Evolutionary conservation across 441 rosid species (phyloP).

Genomic region (Pelargonium exstipulatum): DNA sequence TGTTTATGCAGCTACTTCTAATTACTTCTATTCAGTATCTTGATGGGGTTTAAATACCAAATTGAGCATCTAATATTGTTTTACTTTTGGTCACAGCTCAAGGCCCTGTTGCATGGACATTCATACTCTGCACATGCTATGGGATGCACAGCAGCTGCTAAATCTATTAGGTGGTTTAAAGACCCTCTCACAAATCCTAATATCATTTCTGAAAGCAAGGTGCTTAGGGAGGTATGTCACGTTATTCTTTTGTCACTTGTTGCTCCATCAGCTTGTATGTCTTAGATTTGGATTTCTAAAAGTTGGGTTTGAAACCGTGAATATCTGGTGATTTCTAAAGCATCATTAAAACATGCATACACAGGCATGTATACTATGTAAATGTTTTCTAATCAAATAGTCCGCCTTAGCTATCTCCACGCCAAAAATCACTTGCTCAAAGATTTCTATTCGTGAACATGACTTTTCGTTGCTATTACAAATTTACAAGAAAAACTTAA

Average conservation of each 20-base stretch:
- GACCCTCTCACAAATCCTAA: slow-evolving; percentile 69
- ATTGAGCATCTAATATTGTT: slow-evolving; percentile 8
- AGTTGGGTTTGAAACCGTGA: no score
- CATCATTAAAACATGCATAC: no score
- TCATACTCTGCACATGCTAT: slow-evolving; percentile 91
- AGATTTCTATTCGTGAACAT: neutral
- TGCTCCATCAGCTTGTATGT: neutral
- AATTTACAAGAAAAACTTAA: neutral
- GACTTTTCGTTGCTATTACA: neutral
- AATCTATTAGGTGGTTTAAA: slow-evolving; percentile 80
- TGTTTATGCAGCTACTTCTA: slow-evolving; percentile 4
- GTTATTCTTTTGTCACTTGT: neutral
- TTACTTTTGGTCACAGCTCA: slow-evolving; percentile 51
- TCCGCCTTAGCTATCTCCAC: neutral
- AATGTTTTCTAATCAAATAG: neutral
- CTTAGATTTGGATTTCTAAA: no score
- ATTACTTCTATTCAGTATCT: neutral
- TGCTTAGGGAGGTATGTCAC: slow-evolving; percentile 63
- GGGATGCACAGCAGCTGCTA: slow-evolving; percentile 87
- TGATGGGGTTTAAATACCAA: slow-evolving; percentile 2
- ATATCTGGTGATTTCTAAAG: no score
- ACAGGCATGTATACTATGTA: neutral
- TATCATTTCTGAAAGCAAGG: slow-evolving; percentile 39
- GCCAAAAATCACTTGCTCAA: neutral
- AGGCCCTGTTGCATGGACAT: slow-evolving; percentile 94